Base-by-base conservation (phyloP, 75 land plant species). In the Picea glauca region DNA sequence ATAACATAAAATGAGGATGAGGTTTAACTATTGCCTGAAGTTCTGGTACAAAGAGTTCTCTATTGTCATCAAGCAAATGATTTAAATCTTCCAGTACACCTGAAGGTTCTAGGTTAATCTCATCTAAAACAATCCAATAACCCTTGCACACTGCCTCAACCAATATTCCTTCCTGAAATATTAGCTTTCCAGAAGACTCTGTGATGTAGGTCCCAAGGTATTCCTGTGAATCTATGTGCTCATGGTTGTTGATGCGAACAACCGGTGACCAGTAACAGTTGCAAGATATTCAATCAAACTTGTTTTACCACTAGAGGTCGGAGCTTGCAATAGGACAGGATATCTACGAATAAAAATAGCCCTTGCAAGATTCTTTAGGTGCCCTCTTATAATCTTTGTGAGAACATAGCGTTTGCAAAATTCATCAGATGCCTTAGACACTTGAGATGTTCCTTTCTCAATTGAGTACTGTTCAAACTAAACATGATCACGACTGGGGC, bases 181-280 rank as follows among this genome's bases (percentile, higher is more conserved):
- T 88, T 43, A 97, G 88, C 78, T 89, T 93, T 18, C 99, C 99
- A 79, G 64, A 72, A 70, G 90, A 77, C 88, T 91, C 93, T 79
- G 94, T 85, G 40, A 90, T 83, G 79, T 97, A 97, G 11, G 94
- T 81, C 46, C 99, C 99, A 77, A 97, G 85, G 79, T 97, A 97
- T 97, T 26, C 26, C 26, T 26, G 26, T 26, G 0, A 26, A 26
- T 26, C 26, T 26, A 26, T 26, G 26, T 26, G 99, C 32, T 97
- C 99, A 90, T 97, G 99, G 74, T 97, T 97, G 82, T 97, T 97
- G 67, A 97, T 97, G n/a, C 99, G 86, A 46, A 97, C 95, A 94
- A 97, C 66, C 90, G 83, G 79, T 90, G 95, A 50, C 90, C 91
- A 63, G 96, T 94, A 62, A 90, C 62, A 54, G 90, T 82, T 81